A percentile compares a stretch with the other conserved stretches of the same genome.
Conservation (phyloP, 2,329 filamentous ascomycete genomes). For the Atkinsonella hypoxylon region DNA sequence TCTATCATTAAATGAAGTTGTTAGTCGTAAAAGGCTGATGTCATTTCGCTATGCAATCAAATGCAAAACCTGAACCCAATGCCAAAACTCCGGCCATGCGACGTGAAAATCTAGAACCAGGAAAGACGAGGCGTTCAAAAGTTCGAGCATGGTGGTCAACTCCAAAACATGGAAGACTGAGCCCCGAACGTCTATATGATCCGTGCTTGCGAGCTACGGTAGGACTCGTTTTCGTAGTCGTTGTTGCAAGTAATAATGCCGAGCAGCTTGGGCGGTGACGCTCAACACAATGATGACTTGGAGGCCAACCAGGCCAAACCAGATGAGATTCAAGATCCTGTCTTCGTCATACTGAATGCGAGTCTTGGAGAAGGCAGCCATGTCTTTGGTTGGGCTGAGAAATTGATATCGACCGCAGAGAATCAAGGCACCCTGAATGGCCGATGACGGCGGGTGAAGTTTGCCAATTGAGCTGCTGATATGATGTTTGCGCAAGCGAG, state of each 20-base stretch:
- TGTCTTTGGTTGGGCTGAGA: slow-evolving; percentile 1
- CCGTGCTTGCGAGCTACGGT: neutral
- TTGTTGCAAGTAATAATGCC: slow-evolving; percentile 6
- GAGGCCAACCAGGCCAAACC: slow-evolving; percentile 33
- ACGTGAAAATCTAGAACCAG: neutral
- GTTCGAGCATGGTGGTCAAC: neutral
- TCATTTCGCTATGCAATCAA: neutral
- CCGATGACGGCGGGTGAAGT: neutral
- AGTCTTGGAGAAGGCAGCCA: slow-evolving; percentile 15
- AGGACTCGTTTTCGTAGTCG: slow-evolving; percentile 6
- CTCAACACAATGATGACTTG: slow-evolving; percentile 32
- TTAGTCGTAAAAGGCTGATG: neutral
- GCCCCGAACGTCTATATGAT: neutral
- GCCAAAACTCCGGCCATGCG: neutral
- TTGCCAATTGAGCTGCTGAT: neutral
- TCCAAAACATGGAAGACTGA: neutral
- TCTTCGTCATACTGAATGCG: slow-evolving; percentile 19
- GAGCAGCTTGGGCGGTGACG: slow-evolving; percentile 20
- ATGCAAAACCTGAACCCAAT: neutral
- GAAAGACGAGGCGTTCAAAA: neutral
- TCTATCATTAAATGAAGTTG: neutral
- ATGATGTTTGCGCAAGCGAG: neutral
- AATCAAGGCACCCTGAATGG: neutral
- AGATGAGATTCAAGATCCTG: slow-evolving; percentile 32
- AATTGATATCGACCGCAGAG: neutral